Evolutionary conservation across 2,329 filamentous ascomycete genomes (phyloP), one percentile per base, ranked within the genome.

Genomic region (Talaromyces albobiverticillius): DNA sequence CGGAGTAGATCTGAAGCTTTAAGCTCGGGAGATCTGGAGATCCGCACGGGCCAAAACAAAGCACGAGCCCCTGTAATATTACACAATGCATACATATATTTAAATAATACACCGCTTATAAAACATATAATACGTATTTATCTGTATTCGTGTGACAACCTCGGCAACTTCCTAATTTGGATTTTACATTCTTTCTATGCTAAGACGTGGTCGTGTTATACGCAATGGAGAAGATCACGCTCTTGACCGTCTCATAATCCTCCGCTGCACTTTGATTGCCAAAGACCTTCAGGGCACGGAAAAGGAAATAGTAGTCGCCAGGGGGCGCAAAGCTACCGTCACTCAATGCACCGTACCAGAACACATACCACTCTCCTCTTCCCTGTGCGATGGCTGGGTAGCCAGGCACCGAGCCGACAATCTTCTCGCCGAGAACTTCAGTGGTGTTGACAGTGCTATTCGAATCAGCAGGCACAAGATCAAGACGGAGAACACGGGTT

Each of bases 221-320:
- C 13, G n/a, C 9, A 13, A 53, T n/a, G 13, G 51, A 53, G 46
- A 68, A 68, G 2, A 61, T 57, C 38, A 62, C 59, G 16, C 59
- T 62, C 29, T 59, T 59, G 4, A 61, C 59, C 14, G 56, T 49
- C 20, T 67, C 62, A 46, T 65, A 68, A 41, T 67, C 65, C 22
- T 59, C 58, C 8, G 53, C 53, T 3, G 59, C 55, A 5, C 51
- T 48, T 42, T 57, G 50, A 26, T 68, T 59, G 5, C 66, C 67
- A 48, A 64, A 68, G 25, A 67, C 61, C 46, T 59, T 61, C 31
- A 69, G 56, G 4, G 60, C 67, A n/a, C 62, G 59, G 11, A 64
- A 59, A 6, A 67, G 54, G 13, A 69, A 57, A 46, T 53, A 55
- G 52, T 69, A 68, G 3, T 57, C 54, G 8, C 67, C 67, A 10